Conservation (phyloP, 2,329 filamentous ascomycete species). For the Aspergillus hiratsukae region DNA sequence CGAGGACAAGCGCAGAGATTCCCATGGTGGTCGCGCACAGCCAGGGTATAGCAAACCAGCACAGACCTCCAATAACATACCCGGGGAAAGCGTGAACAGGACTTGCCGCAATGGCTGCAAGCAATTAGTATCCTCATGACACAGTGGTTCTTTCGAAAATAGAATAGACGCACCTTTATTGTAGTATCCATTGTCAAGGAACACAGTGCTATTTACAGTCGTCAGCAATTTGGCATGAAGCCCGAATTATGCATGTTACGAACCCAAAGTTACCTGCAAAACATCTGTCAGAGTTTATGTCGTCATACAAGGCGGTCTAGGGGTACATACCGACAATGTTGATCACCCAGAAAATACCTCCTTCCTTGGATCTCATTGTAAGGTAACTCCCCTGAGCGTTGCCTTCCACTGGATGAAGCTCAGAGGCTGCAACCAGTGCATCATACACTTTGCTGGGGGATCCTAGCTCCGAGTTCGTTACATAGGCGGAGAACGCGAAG, state of each 20-base stretch:
- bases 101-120: slow-evolving; percentile 72
- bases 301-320: neutral
- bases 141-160: no score
- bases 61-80: slow-evolving; percentile 79
- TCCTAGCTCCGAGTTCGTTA: slow-evolving; percentile 66
- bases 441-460: slow-evolving; percentile 76
- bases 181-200: slow-evolving; percentile 82
- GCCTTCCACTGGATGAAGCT: slow-evolving; percentile 68
- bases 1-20: slow-evolving; percentile 72
- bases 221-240: slow-evolving; percentile 4
- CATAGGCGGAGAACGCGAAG: slow-evolving; percentile 78
- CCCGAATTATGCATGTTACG: slow-evolving; percentile 1
- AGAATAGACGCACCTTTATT: slow-evolving; percentile 56
- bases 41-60: slow-evolving; percentile 93
- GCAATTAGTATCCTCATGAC: slow-evolving; percentile 1
- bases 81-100: slow-evolving; percentile 82
- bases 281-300: slow-evolving; percentile 1
- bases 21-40: slow-evolving; percentile 85
- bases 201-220: slow-evolving; percentile 57
- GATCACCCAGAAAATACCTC: slow-evolving; percentile 86
- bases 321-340: slow-evolving; percentile 78
- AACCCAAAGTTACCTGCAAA: slow-evolving; percentile 27
- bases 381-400: slow-evolving; percentile 79
- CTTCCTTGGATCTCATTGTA: slow-evolving; percentile 77
- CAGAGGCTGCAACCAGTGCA: slow-evolving; percentile 63